Base-by-base conservation (phyloP, 768 basidiomycete species). In the Rhizopogon rudus region DNA sequence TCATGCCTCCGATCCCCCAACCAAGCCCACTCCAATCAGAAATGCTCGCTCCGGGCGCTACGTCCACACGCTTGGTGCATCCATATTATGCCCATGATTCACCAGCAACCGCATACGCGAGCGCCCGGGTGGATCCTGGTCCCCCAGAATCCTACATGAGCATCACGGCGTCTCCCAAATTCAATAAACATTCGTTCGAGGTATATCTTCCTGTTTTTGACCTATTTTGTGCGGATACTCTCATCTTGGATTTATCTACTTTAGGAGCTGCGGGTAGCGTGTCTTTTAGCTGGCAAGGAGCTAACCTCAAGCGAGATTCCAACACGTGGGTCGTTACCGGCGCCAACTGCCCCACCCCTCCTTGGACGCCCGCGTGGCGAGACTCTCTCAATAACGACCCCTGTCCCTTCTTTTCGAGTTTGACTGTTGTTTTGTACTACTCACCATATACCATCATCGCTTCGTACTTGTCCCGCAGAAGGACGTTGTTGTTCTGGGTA, bases 201-300 rank as follows among this genome's bases (percentile, higher is more conserved):
- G 81, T 81, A 44, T 55, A 61, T 58, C n/a, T 50, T 41, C 40
- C 20, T 48, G 5, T 37, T 31, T 31, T 6, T 33, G 16, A 13
- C 6, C 13, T 16, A 7, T 22, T 29, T 12, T 25, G 13, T 31
- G 46, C 22, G 50, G 44, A 28, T 29, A 31, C 37, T 53, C 51
- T 49, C 17, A 48, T 33, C 39, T 56, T 1, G 44, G 9, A 35
- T 20, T 41, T 51, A 2, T 48, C 31, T 6, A 33, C 48, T 51
- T 17, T 57, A 83, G 81, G 81, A 83, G 67, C 74, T 82, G 40
- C 80, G 80, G 44, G 59, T 82, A 44, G 79, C 80, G 0, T 77
- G 59, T 53, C 56, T 73, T 35, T 64, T 70, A n/a, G 67, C 70
- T 40, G 71, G 75, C 0, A 75, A 76, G 40, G 77, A 80, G 57